A percentile compares a stretch with the other conserved stretches of the same genome.
Evolutionary conservation across 164 flowering plant genomes (phyloP).

Genomic region (Tetracentron sinense): DNA sequence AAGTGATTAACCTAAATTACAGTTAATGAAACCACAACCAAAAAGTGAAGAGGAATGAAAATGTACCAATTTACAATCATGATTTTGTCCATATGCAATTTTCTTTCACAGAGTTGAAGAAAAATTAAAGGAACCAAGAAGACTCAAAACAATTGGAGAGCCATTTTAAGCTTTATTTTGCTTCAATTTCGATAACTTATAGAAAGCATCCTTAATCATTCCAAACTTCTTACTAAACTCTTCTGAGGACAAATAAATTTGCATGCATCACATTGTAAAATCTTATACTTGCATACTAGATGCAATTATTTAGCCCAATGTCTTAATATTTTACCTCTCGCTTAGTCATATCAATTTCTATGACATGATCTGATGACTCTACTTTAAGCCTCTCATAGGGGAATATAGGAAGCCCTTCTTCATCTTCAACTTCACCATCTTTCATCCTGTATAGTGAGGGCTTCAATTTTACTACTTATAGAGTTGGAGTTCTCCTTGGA

Average conservation of each 20-base stretch:
- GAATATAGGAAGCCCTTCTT: constrained; percentile 65
- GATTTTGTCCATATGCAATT: constrained; percentile 30
- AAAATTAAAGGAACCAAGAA: constrained; percentile 8
- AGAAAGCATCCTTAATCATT: constrained; percentile 79
- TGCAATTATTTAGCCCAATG: background rate
- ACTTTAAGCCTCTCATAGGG: constrained; percentile 83
- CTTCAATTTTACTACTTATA: constrained; percentile 51
- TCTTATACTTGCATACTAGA: constrained; percentile 9
- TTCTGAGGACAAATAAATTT: constrained; percentile 77
- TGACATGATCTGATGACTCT: constrained; percentile 60
- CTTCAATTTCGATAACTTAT: constrained; percentile 94
- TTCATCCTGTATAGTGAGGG: constrained; percentile 71
- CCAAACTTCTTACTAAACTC: constrained; percentile 91
- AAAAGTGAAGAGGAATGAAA: constrained; percentile 1
- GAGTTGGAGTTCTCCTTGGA: constrained; percentile 44
- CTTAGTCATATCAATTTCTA: constrained; percentile 88
- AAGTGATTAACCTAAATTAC: constrained; percentile 4
- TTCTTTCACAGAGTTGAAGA: constrained; percentile 23
- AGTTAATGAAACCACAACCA: background rate
- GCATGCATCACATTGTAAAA: constrained; percentile 22
- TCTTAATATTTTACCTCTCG: constrained; percentile 59
- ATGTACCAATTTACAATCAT: constrained; percentile 35
- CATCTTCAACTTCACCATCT: constrained; percentile 88
- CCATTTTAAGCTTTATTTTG: constrained; percentile 96
- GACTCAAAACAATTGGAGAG: constrained; percentile 75